phyloP scores from a whole-genome alignment of 345 rosid genomes.

The Hibiscus mutabilis region DNA sequence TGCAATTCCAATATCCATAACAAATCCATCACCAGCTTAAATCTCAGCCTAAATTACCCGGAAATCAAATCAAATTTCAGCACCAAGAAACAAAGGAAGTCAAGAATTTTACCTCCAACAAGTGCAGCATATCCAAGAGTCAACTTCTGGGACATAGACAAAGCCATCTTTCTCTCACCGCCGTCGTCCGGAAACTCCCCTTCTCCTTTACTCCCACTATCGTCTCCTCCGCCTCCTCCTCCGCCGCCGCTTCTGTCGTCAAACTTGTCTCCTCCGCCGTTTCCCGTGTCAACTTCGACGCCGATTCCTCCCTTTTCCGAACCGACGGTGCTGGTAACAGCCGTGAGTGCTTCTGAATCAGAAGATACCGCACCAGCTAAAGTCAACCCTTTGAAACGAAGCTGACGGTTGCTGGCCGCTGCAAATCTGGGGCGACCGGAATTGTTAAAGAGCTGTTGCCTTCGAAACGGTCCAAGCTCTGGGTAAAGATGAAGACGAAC shows the following conservation, averaged over 20 bases:
- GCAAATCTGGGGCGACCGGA: background rate
- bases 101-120: background rate
- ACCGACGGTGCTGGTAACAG: constrained; percentile 17
- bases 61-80: background rate
- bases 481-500: constrained; percentile 22
- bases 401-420: background rate
- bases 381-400: constrained; percentile 10
- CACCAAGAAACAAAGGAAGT: background rate
- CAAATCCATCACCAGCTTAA: too few species aligned
- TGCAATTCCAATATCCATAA: background rate
- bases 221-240: background rate
- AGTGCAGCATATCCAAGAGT: constrained; percentile 5
- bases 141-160: constrained; percentile 64
- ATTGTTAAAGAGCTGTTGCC: background rate
- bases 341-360: constrained; percentile 20
- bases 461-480: constrained; percentile 16
- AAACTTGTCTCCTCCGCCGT: constrained; percentile 12
- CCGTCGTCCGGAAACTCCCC: background rate
- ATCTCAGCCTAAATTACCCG: too few species aligned
- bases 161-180: constrained; percentile 20
- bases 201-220: background rate
- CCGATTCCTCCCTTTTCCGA: constrained; percentile 20
- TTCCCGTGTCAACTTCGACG: constrained; percentile 12
- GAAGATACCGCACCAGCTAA: constrained; percentile 19
- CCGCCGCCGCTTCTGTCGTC: constrained; percentile 9